Conservation (phyloP, 768 basidiomycete species). For the Rhizopogon rudus region DNA sequence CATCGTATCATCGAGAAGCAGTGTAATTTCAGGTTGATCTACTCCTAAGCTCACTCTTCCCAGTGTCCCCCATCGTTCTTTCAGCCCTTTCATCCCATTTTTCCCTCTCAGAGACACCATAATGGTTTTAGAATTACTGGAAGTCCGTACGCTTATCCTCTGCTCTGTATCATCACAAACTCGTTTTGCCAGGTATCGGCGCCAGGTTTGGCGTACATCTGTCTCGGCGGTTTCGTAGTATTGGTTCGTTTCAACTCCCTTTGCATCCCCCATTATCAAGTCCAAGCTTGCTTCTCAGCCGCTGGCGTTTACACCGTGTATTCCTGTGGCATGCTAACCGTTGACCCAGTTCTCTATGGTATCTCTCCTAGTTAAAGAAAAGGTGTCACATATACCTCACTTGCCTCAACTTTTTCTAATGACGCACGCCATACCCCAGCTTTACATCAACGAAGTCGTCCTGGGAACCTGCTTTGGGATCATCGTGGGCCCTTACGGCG, state of each 20-base stretch:
- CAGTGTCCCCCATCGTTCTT: not conserved
- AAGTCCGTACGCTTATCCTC: slow-evolving; percentile 16
- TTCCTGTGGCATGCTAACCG: not conserved
- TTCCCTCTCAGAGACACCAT: too few species aligned
- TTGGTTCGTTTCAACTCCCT: slow-evolving; percentile 26
- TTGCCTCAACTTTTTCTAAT: not conserved
- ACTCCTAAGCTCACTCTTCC: not conserved
- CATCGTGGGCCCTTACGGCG: slow-evolving; percentile 67
- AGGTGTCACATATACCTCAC: slow-evolving; percentile 33
- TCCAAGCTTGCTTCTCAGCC: too few species aligned
- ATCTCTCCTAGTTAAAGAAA: slow-evolving; percentile 80
- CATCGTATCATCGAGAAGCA: too few species aligned
- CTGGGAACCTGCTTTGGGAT: slow-evolving; percentile 70
- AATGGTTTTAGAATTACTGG: slow-evolving; percentile 19
- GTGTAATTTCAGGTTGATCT: too few species aligned
- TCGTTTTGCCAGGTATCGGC: slow-evolving; percentile 41
- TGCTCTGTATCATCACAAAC: slow-evolving; percentile 12
- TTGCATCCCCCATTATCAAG: not conserved
- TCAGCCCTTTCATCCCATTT: not conserved
- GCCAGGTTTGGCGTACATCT: slow-evolving; percentile 54
- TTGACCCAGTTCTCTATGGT: slow-evolving; percentile 70
- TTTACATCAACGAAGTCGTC: slow-evolving; percentile 92
- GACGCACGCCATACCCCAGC: slow-evolving; percentile 26
- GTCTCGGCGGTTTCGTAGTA: slow-evolving; percentile 54
- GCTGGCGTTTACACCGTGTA: not conserved